These are phyloP conservation scores for Fragilaria crotonensis DNA, from an alignment of 108 stramenopile species.

Conservation along the genomic window DNA sequence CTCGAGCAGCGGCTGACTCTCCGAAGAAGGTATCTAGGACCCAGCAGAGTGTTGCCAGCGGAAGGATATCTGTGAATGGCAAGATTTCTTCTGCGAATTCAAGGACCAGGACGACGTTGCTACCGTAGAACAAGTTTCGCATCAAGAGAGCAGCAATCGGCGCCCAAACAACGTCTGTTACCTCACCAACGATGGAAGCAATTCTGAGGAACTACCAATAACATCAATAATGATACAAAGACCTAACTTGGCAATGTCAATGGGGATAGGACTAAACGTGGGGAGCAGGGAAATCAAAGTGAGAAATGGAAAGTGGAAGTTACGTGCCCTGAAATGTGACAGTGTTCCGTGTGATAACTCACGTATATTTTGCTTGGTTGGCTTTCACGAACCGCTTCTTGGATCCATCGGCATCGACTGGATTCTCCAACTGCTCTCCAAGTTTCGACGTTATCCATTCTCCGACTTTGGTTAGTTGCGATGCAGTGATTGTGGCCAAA, in stretches of 20 bases:
- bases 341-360: too few species aligned
- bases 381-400: slow-evolving; percentile 11
- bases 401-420: neutral
- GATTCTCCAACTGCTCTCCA: too few species aligned
- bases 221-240: slow-evolving; percentile 58
- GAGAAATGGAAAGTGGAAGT: slow-evolving; percentile 2
- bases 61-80: slow-evolving; percentile 72
- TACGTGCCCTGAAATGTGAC: too few species aligned
- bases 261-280: too few species aligned
- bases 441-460: slow-evolving; percentile 17
- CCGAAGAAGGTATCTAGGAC: slow-evolving; percentile 56
- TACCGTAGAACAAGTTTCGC: slow-evolving; percentile 39
- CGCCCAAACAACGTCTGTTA: slow-evolving; percentile 53
- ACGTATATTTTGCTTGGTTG: too few species aligned
- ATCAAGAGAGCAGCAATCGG: slow-evolving; percentile 49
- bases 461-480: slow-evolving; percentile 20
- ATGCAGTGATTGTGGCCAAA: slow-evolving; percentile 24
- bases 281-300: slow-evolving; percentile 8
- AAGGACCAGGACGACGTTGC: slow-evolving; percentile 53
- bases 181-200: slow-evolving; percentile 55
- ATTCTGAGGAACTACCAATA: slow-evolving; percentile 50
- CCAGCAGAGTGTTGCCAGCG: slow-evolving; percentile 62
- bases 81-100: slow-evolving; percentile 76
- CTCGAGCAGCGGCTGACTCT: slow-evolving; percentile 38
- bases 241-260: slow-evolving; percentile 54